Base-by-base conservation (phyloP, 73 alveolate species). In the Paramecium octaurelia region DNA sequence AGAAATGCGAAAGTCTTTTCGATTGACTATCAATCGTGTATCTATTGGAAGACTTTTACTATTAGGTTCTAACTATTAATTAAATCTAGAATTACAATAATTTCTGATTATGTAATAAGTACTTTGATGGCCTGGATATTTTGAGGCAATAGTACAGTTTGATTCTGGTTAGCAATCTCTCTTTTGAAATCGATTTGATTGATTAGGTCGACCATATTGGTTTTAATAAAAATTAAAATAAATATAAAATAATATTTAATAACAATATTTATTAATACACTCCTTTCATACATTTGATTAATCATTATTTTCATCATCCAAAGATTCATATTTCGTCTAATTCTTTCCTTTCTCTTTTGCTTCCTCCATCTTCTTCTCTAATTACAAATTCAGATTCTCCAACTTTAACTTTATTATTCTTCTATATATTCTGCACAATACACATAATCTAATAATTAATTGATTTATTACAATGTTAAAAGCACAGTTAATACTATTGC, bases 111-210 rank as follows among this genome's bases (percentile, higher is more conserved):
- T 29, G 87, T 48, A 20, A 24, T 43, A 4, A 43, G 20, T 20
- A 80, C 42, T 16, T 48, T 80, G 44, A 80, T 80, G 8, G 91
- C 91, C 21, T 80, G 24, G 6, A 80, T 80, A 80, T 80, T 80
- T 80, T 80, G 31, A 46, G 91, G 91, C 16, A 54, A 54, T 54
- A 44, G 68, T 6, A 36, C 24, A 38, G 64, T 8, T 34, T 80
- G 16, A 80, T 40, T 80, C 16, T 75, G 16, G 44, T 80, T 46
- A 20, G 21, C 57, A 3, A 73, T 40, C 10, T 80, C 76, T 80
- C 75, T 20, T 23, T 80, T 42, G 50, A 80, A 80, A 46, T 80
- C 91, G 12, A 80, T 44, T 80, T 80, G 23, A 80, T 80, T 80
- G 11, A 76, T 76, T 18, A 76, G 20, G 18, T 76, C 89, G 43